Base-by-base conservation (phyloP, 1,284 basidiomycete genomes). In the Moesziomyces antarcticus region DNA sequence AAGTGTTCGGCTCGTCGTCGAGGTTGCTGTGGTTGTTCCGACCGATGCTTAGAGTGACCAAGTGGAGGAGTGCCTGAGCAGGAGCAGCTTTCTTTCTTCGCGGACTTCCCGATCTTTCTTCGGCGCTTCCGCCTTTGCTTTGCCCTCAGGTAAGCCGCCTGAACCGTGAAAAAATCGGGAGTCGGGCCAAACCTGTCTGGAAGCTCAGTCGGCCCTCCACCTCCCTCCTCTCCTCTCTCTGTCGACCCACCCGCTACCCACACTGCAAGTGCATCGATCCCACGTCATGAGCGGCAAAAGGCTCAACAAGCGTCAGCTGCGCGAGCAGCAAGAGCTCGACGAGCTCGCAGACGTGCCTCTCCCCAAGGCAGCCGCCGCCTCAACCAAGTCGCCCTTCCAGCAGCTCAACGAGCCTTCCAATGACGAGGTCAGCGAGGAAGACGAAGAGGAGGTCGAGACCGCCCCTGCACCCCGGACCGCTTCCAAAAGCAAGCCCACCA, bases 281-380 rank as follows among this genome's bases (percentile, higher is more conserved):
- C 5, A 14, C 14, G 16, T 30, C 21, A 79, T 78, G 78, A 76
- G 73, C 57, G 56, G 52, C 20, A 79, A 79, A 35, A 50, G 79
- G 48, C 75, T 82, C 58, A 80, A 72, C 55, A 82, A 81, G 50
- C 59, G 81, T 16, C 77, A 82, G 57, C 55, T 70, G 52, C 73
- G 81, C 27, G 70, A 80, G 64, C 73, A 78, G 59, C 74, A 82
- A 37, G 80, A 82, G 44, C 76, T 82, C 18, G 52, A 77, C 27
- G 60, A 79, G 50, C 71, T 81, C 11, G 71, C 69, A 11, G 59
- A 71, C 3, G 49, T 35, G 0, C 62, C 60, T 20, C 22, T 56
- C 3, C 72, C 58, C 11, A 50, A 60, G 11, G 20, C 43, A 22
- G 25, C 51, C 14, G 57, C 67, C 25, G 41, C 58, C 0, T 44